These are phyloP conservation scores for Tulasnella sp. DNA, from an alignment of 768 basidiomycete species.

Conservation along the genomic window DNA sequence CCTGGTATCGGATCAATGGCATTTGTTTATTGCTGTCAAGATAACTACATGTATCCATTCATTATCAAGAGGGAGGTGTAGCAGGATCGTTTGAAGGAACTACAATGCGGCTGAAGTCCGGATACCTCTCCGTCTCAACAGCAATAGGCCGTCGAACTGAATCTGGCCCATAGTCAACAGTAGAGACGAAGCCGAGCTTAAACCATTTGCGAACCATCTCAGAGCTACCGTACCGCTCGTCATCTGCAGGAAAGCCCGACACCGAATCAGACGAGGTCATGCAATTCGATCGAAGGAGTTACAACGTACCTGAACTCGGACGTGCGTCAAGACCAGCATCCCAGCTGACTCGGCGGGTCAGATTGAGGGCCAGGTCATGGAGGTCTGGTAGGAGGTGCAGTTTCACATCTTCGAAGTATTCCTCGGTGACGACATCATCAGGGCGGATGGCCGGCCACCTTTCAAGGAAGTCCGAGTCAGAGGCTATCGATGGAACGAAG, in stretches of 20 bases:
- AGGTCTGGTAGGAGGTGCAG: background rate
- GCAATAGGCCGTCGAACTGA: background rate
- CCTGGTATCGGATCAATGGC: too few relatives aligned
- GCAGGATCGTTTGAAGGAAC: background rate
- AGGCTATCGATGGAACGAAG: background rate
- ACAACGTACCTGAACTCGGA: background rate
- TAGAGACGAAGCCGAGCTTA: background rate
- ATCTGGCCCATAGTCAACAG: background rate
- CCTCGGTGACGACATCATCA: background rate
- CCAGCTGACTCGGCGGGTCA: background rate
- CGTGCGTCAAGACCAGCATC: background rate
- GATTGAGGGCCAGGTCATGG: constrained; percentile 1
- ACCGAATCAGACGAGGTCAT: too few relatives aligned
- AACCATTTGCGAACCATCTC: background rate
- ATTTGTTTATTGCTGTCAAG: too few relatives aligned
- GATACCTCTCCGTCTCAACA: background rate
- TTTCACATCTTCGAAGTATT: background rate
- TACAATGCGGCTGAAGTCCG: background rate
- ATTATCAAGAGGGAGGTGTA: too few relatives aligned
- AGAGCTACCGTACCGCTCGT: background rate
- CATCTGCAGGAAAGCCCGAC: too few relatives aligned
- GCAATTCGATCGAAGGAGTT: too few relatives aligned
- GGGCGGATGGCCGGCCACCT: too few relatives aligned
- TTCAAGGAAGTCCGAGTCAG: too few relatives aligned
- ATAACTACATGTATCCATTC: too few relatives aligned